A percentile compares a stretch with the other conserved stretches of the same genome.
phyloP scores from a whole-genome alignment of 768 basidiomycete genomes.

The Strobilomyces confusus region DNA sequence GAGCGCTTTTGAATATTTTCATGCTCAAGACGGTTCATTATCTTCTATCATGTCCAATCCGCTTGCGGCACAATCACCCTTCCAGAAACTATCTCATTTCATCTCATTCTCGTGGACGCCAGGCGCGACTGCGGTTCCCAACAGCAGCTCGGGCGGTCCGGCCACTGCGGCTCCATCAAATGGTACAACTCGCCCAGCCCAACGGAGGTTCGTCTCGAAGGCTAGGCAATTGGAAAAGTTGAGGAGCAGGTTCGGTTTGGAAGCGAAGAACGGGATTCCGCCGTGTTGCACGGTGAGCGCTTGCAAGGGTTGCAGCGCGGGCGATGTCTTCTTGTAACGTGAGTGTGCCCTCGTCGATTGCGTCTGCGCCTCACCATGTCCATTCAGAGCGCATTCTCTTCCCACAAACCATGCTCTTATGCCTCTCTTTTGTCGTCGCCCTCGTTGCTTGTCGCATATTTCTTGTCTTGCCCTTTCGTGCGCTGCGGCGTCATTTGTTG shows the following conservation, averaged over 20 bases:
- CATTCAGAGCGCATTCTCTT: conserved; percentile 9
- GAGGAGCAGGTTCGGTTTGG: conserved; percentile 47
- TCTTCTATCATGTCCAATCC: conserved; percentile 51
- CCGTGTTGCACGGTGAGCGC: conserved; percentile 25
- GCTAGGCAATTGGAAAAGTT: conserved; percentile 66
- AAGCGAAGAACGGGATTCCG: conserved; percentile 19
- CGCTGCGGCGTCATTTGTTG: conserved; percentile 8
- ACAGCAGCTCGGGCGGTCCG: conserved; percentile 10
- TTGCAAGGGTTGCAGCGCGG: conserved; percentile 27
- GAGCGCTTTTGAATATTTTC: conserved; percentile 24
- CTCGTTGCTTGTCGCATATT: conserved; percentile 19
- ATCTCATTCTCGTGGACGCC: conserved; percentile 54
- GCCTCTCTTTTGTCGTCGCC: conserved; percentile 10
- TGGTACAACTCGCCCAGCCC: conserved; percentile 10
- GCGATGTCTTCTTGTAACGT: conserved; percentile 28
- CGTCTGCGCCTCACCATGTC: too few species aligned
- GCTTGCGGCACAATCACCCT: conserved; percentile 52
- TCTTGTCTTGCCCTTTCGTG: conserved; percentile 9
- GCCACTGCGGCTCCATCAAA: conserved; percentile 7
- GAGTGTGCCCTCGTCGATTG: conserved; percentile 11
- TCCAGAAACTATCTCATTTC: conserved; percentile 58
- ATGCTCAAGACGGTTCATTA: conserved; percentile 32
- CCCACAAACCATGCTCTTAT: conserved; percentile 19
- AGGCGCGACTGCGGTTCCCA: conserved; percentile 32
- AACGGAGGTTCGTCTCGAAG: conserved; percentile 52